phyloP scores from a whole-genome alignment of 2,329 filamentous ascomycete species.

The Escovopsis sp. region DNA sequence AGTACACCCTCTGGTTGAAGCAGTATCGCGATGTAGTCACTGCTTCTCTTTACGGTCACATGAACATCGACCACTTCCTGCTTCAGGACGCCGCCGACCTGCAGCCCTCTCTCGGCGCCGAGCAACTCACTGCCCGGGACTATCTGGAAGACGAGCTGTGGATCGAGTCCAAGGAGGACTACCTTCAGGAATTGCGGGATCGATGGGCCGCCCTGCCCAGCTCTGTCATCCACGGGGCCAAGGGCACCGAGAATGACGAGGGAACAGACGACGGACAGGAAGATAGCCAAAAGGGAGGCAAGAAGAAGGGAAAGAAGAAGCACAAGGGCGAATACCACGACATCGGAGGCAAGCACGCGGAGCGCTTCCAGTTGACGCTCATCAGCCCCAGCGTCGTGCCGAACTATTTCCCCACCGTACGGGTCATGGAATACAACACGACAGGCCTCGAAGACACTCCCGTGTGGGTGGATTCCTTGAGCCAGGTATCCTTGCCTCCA shows the following conservation, averaged over 20 bases:
- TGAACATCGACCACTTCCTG: slow-evolving; percentile 98
- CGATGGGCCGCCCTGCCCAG: slow-evolving; percentile 65
- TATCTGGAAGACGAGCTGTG: slow-evolving; percentile 40
- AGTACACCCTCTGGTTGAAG: slow-evolving; percentile 79
- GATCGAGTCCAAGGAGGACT: slow-evolving; percentile 48
- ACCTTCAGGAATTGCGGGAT: slow-evolving; percentile 62
- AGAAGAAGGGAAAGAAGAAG: slow-evolving; percentile 25
- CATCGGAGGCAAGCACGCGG: slow-evolving; percentile 68
- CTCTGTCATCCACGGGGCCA: slow-evolving; percentile 19
- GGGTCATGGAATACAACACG: slow-evolving; percentile 85
- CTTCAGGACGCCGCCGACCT: slow-evolving; percentile 74
- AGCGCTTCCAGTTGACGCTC: slow-evolving; percentile 69
- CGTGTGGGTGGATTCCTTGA: slow-evolving; percentile 27
- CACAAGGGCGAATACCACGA: slow-evolving; percentile 37
- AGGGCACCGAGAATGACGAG: slow-evolving; percentile 9
- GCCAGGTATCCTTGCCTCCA: slow-evolving; percentile 2
- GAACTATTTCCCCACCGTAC: slow-evolving; percentile 77
- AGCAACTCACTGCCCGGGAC: slow-evolving; percentile 11
- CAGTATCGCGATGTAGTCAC: slow-evolving; percentile 86
- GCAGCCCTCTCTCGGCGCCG: slow-evolving; percentile 35
- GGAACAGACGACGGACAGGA: slow-evolving; percentile 10
- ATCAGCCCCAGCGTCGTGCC: slow-evolving; percentile 82
- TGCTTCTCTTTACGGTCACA: slow-evolving; percentile 73
- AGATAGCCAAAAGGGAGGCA: slow-evolving; percentile 15
- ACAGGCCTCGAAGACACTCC: slow-evolving; percentile 50